Evolutionary conservation across 2,329 filamentous ascomycete genomes (phyloP), one percentile per base, ranked within the genome.

Genomic region (Chalaropsis ovoidea): DNA sequence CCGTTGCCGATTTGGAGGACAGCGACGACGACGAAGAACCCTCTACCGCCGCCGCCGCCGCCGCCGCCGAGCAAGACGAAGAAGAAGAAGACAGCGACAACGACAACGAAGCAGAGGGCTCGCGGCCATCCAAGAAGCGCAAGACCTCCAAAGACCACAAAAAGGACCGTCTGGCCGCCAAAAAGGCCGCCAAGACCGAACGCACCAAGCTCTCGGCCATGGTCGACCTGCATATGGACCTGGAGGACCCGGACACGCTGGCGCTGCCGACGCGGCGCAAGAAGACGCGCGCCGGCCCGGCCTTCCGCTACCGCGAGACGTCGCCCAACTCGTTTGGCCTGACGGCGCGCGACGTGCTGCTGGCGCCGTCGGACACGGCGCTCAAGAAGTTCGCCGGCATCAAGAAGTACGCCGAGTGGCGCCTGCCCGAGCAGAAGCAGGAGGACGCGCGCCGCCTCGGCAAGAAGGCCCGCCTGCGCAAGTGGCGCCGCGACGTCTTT

Each of bases 241-340:
- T 95, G 66, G 86, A 90, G 67, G 77, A 85, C 69, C 83, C 85
- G 22, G 77, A 85, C 62, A 81, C 83, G 64, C 82, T 82, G 56
- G 24, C 60, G 62, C 66, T 64, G 67, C 67, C 71, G 70, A 24
- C 69, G 67, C 65, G 68, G 61, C 66, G 66, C 60, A 66, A 68
- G 27, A 61, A 63, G 54, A 60, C 65, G 6, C 67, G 64, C 17
- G 31, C 27, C 17, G 63, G 64, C 56, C 73, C 77, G 31, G 76
- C 78, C 47, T 99, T 99, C 83, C 87, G 89, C 66, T 99, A 99
- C 79, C 89, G 94, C 72, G 92, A 96, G 73, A 96, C 93, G 1
- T 95, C 90, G 0, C 93, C 94, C 0, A 87, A 88, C 65, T 85
- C 88, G 13, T 99, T 95, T 73, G 94, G 94, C 67, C 85, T 99